phyloP scores from a whole-genome alignment of 2,329 filamentous ascomycete genomes.

The Leptographium galeiforme region DNA sequence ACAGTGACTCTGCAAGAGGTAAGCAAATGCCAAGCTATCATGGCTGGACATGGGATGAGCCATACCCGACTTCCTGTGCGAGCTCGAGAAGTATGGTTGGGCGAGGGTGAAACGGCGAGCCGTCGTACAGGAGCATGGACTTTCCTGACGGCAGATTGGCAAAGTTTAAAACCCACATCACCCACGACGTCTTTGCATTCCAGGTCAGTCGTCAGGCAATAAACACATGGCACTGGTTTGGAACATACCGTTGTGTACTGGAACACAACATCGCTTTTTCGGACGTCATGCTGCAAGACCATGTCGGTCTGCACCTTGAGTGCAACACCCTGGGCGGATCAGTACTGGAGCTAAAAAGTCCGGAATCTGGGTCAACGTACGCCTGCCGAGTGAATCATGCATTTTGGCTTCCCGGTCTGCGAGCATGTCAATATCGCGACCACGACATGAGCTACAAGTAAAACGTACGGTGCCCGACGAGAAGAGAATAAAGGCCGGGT shows the following conservation, averaged over 20 bases:
- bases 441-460: background rate
- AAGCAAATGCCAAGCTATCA: background rate
- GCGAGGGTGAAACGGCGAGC: slow-evolving; percentile 9
- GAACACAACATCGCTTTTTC: slow-evolving; percentile 4
- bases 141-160: slow-evolving; percentile 6
- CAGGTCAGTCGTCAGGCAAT: background rate
- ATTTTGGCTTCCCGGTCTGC: slow-evolving; percentile 6
- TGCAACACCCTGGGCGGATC: background rate
- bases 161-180: slow-evolving; percentile 10
- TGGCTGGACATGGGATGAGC: too few relatives aligned
- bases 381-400: slow-evolving; percentile 4
- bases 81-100: slow-evolving; percentile 5
- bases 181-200: slow-evolving; percentile 4
- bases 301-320: slow-evolving; percentile 7
- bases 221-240: background rate
- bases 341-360: background rate
- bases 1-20: slow-evolving; percentile 1
- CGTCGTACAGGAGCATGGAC: slow-evolving; percentile 11
- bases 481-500: slow-evolving; percentile 6
- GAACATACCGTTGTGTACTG: slow-evolving; percentile 8
- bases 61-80: slow-evolving; percentile 6
- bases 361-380: background rate
- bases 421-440: background rate
- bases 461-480: slow-evolving; percentile 5
- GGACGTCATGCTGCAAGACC: slow-evolving; percentile 6